phyloP scores from a whole-genome alignment of 352 stramenopile genomes.

The Sclerospora graminicola region DNA sequence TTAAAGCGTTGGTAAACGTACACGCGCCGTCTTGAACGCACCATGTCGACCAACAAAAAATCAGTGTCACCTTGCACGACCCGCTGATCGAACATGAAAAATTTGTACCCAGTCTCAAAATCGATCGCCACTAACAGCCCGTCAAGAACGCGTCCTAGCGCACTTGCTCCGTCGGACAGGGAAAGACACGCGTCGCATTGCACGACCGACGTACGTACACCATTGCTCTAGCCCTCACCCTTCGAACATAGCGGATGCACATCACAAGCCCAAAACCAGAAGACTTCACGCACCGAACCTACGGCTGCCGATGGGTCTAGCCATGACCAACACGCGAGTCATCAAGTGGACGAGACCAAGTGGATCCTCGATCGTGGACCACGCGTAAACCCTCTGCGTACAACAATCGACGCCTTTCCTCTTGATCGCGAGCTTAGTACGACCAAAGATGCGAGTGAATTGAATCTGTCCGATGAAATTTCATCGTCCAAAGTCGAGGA shows the following conservation, averaged over 20 bases:
- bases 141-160: conserved; percentile 71
- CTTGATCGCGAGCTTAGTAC: conserved; percentile 33
- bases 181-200: conserved; percentile 53
- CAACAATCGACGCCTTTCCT: conserved; percentile 60
- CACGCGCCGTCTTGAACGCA: conserved; percentile 57
- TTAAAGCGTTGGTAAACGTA: conserved; percentile 77
- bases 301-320: conserved; percentile 38
- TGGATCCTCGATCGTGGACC: conserved; percentile 71
- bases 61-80: conserved; percentile 67
- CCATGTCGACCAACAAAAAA: conserved; percentile 66
- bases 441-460: conserved; percentile 15
- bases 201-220: conserved; percentile 62
- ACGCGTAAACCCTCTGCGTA: conserved; percentile 26
- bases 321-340: conserved; percentile 53
- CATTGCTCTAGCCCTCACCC: conserved; percentile 74
- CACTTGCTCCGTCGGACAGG: conserved; percentile 60
- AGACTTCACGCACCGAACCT: conserved; percentile 41
- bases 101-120: conserved; percentile 85
- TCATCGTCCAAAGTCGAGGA: too few species aligned
- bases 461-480: conserved; percentile 16
- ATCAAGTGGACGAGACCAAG: too few species aligned
- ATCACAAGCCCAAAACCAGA: conserved; percentile 57
- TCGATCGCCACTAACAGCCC: conserved; percentile 52
- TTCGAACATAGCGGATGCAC: conserved; percentile 63
- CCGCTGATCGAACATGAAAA: conserved; percentile 70